Base-by-base conservation (phyloP, 1,284 basidiomycete genomes). In the Meira nashicola region DNA sequence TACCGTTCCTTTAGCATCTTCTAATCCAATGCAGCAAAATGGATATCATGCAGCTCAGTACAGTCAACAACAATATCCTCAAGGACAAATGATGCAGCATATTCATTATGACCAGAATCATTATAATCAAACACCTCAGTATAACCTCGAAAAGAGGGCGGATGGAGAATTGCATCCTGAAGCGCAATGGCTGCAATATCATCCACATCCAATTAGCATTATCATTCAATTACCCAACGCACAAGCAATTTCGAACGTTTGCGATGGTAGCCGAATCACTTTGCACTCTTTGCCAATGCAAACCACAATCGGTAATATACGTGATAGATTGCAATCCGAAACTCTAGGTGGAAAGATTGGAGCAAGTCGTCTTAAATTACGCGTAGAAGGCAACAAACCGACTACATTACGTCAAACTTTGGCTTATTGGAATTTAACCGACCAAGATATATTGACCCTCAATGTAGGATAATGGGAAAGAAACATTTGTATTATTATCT, bases 351-450 rank as follows among this genome's bases (percentile, higher is more conserved):
- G 60, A 21, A 46, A 54, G 14, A 57, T 77, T 11, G 73, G 71
- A 3, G 74, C 70, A 2, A 68, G 65, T 53, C 40, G 55, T 25
- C 9, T 65, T 11, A 75, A 74, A 60, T 60, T 78, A 39, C 72
- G 68, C 44, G 58, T 78, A 46, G 67, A 62, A 56, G 62, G 73
- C 28, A 63, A 63, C 67, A 7, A 70, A 62, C 57, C 58, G 66
- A 10, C 66, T 68, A 78, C 74, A 38, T 58, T 76, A 55, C 74
- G 70, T 53, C 71, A 75, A 60, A 71, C 67, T 17, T 55, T 77
- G 40, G 76, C 73, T 10, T 62, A 65, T 50, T 77, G 72, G 72
- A 77, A 77, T 41, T 37, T 77, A 54, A 57, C 56, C 4, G 68
- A 76, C 47, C 68, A 68, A 15, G 73, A 74, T 55, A 49, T 43